Evolutionary conservation across 139 green algal genomes (phyloP), one percentile per base, ranked within the genome.

Genomic region (Limnomonas spitsbergensis): DNA sequence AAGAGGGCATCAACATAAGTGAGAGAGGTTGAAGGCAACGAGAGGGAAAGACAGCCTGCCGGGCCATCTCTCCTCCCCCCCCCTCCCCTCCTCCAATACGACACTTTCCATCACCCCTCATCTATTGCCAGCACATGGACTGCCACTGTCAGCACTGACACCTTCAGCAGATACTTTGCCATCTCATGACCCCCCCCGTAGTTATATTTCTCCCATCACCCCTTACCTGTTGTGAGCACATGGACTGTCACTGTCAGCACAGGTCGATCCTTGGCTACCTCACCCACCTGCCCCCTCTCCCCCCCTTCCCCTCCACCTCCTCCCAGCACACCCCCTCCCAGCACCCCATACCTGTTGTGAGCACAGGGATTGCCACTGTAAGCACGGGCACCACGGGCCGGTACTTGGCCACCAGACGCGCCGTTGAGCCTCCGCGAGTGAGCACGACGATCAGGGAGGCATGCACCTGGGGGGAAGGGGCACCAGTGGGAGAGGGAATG

Each of bases 361-460:
- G 85, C 66, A 97, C 91, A 0, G 94, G 94, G 71, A 98, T 94
- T 0, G 94, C 94, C 27, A 98, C 93, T 1, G 94, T 97, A 4
- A 97, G 88, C 47, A 98, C 92, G 0, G 93, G 94, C 42, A 97
- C 89, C 76, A 88, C 80, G 26, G 94, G 94, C 6, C 92, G 83
- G 87, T 98, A 97, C 87, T 98, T 98, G 76, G 94, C 94, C 61
- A 98, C 94, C 74, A 98, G 89, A 29, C 92, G 87, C 1, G 93
- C 94, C 20, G 94, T 98, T 75, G 88, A 91, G 56, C 94, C 94
- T 38, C 92, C 93, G 32, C 91, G 86, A 1, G 93, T 97, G 3
- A 98, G 85, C 54, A 96, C 91, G 27, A 98, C 90, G 79, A 98
- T 97, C 14, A 98, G 85, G 39, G 83, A 88, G 26, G 96, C 95